phyloP scores from a whole-genome alignment of 2,329 filamentous ascomycete species.

The Sporothrix phasma region DNA sequence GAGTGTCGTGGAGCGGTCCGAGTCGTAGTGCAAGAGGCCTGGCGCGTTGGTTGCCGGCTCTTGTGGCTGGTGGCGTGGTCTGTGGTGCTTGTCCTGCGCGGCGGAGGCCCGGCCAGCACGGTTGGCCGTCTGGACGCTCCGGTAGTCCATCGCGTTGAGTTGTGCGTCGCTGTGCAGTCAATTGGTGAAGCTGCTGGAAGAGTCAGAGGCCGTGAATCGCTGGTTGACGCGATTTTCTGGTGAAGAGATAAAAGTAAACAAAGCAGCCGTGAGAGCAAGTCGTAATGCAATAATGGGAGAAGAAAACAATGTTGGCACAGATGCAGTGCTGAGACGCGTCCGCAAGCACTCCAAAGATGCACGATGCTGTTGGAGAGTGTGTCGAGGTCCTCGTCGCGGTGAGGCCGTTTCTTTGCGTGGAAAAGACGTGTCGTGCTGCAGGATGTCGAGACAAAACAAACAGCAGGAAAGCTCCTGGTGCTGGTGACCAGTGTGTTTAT shows the following conservation, averaged over 20 bases:
- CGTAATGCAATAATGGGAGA: not conserved
- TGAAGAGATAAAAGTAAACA: conserved; percentile 14
- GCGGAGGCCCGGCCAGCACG: conserved; percentile 7
- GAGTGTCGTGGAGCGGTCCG: conserved; percentile 18
- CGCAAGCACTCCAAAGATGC: not conserved
- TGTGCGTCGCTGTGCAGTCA: not conserved
- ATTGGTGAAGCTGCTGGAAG: not conserved
- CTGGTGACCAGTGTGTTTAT: not conserved
- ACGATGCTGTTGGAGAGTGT: not conserved
- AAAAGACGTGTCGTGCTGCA: conserved; percentile 13
- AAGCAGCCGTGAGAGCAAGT: conserved; percentile 2
- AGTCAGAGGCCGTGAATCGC: too few species aligned
- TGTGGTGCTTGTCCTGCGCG: conserved; percentile 6
- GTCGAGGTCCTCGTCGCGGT: not conserved
- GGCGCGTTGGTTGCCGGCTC: not conserved
- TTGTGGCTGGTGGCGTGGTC: not conserved
- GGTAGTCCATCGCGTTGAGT: conserved; percentile 9
- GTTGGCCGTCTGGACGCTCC: conserved; percentile 6
- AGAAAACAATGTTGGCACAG: conserved; percentile 8
- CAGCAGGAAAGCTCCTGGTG: conserved; percentile 2
- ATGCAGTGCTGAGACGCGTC: not conserved
- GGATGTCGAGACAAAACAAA: conserved; percentile 12
- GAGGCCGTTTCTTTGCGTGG: conserved; percentile 1
- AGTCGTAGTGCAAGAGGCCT: conserved; percentile 16
- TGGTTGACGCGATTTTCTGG: conserved; percentile 6